These are phyloP conservation scores for Fusarium napiforme DNA, from an alignment of 2,329 filamentous ascomycete species.

Conservation along the genomic window DNA sequence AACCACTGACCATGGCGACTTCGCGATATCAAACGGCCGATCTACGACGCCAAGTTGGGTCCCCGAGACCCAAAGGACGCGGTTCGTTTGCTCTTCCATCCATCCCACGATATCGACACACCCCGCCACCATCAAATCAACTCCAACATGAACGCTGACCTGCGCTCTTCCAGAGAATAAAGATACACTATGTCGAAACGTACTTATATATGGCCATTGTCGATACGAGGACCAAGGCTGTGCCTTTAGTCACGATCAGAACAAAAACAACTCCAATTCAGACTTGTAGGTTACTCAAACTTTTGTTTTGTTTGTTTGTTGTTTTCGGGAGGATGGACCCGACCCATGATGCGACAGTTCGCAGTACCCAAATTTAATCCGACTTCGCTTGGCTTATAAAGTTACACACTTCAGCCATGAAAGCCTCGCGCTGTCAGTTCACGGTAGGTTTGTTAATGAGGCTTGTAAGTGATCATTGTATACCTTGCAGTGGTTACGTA, in stretches of 20 bases:
- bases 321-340: neutral
- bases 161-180: conserved; percentile 71
- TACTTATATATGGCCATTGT: conserved; percentile 92
- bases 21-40: conserved; percentile 59
- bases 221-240: conserved; percentile 92
- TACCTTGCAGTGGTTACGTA: neutral
- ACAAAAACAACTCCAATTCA: conserved; percentile 62
- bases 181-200: conserved; percentile 91
- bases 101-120: conserved; percentile 5
- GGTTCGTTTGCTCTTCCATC: conserved; percentile 53
- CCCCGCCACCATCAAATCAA: conserved; percentile 1
- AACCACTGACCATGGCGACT: conserved; percentile 56
- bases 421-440: neutral
- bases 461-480: neutral
- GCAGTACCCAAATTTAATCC: neutral
- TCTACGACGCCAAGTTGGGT: conserved; percentile 64
- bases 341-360: conserved; percentile 18
- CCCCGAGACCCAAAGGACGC: conserved; percentile 67
- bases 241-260: conserved; percentile 86
- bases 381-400: conserved; percentile 9
- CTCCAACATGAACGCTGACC: conserved; percentile 17
- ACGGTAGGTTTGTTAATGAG: neutral
- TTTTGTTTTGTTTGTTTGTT: conserved; percentile 9
- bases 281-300: conserved; percentile 59
- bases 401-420: conserved; percentile 23